Evolutionary conservation across 2,329 filamentous ascomycete genomes (phyloP), one percentile per base, ranked within the genome.

Genomic region (Fusarium sororula): DNA sequence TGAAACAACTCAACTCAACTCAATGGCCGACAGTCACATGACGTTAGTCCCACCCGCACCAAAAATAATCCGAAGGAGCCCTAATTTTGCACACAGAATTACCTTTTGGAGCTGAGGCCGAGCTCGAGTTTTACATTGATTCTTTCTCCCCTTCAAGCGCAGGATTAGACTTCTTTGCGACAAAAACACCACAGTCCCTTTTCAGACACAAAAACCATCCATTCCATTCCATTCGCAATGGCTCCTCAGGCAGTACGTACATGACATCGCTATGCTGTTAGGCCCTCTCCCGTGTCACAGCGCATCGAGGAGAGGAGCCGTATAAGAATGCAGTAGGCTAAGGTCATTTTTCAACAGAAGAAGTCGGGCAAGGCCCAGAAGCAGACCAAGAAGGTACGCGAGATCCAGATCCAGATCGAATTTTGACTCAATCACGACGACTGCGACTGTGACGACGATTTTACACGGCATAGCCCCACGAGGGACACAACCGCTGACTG

Each of bases 241-340:
- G 93, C 92, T 91, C 90, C 92, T 86, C 89, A 89, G 87, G 90
- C 92, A 88, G 95, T 98, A 98, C 87, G 95, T 97, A 90, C 85
- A 83, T 85, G 84, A 87, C 89, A 93, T 85, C 87, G 95, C 95
- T 98, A 97, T 98, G 95, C 95, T 98, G 94, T 93, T 65, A 70
- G 94, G 90, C 91, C 88, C 83, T 61, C 82, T 80, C 68, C 69
- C 45, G 54, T 30, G 54, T 18, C 39, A 26, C 24, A 59, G 17
- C 48, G 54, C n/a, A 57, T n/a, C 44, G 48, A 56, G 50, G 72
- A 74, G 71, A 66, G 74, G 72, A 56, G 78, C 63, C 67, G 65
- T 66, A 69, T 74, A 78, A 73, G 50, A 77, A 90, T 93, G 90
- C 95, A 98, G 96, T 97, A 98, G 96, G 96, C 95, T 98, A 96